These are phyloP conservation scores for Aspergillus caelatus DNA, from an alignment of 2,329 filamentous ascomycete species.

Conservation along the genomic window DNA sequence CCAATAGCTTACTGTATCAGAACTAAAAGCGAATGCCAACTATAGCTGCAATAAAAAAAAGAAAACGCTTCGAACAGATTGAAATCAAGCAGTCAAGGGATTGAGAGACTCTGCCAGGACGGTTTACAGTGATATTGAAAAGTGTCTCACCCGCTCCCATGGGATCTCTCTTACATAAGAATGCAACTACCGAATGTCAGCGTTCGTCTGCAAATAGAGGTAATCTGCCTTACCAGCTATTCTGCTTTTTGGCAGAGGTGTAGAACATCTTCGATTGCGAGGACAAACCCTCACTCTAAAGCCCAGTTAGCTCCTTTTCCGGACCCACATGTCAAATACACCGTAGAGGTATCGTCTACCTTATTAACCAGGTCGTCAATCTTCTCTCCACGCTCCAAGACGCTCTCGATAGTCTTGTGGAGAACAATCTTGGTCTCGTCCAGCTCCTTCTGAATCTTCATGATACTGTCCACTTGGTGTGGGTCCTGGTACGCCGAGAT, in stretches of 20 bases:
- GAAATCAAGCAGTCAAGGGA: neutral
- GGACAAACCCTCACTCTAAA: constrained; percentile 77
- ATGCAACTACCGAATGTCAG: constrained; percentile 1
- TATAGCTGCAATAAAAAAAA: constrained; percentile 3
- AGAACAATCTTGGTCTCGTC: constrained; percentile 97
- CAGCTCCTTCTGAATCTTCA: constrained; percentile 94
- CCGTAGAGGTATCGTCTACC: neutral
- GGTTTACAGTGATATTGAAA: neutral
- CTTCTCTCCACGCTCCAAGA: constrained; percentile 90
- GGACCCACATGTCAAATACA: neutral
- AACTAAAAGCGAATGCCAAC: constrained; percentile 7
- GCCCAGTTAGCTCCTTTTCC: neutral
- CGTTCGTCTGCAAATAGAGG: neutral
- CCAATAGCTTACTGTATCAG: neutral
- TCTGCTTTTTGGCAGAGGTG: constrained; percentile 75
- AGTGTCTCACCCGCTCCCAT: neutral
- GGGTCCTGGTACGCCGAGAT: constrained; percentile 81
- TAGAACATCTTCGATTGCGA: constrained; percentile 98
- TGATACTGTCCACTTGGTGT: constrained; percentile 83
- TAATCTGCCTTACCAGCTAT: constrained; percentile 37
- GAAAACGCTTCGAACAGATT: constrained; percentile 10
- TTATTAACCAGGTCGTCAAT: constrained; percentile 92
- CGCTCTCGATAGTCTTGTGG: constrained; percentile 86
- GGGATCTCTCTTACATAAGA: neutral
- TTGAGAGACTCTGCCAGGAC: neutral